These are phyloP conservation scores for Endocarpon pusillum DNA, from an alignment of 495 filamentous ascomycete species.

Conservation along the genomic window DNA sequence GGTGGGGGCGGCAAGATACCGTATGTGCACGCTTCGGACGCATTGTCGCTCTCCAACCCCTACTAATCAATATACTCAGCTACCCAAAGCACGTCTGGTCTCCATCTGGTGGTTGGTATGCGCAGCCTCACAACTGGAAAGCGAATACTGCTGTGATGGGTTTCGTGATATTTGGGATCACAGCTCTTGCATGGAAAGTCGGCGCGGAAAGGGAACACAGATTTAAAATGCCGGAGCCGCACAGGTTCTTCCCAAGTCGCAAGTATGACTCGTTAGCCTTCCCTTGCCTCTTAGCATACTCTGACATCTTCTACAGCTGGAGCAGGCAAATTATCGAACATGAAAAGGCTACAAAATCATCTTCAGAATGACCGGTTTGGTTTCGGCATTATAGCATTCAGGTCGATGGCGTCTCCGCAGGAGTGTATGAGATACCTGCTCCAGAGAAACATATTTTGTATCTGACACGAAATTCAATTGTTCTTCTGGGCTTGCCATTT, in stretches of 20 bases:
- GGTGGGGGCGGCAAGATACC: conserved; percentile 67
- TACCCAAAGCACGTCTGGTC: conserved; percentile 99
- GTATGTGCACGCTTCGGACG: conserved; percentile 35
- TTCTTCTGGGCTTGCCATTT: too few relatives aligned
- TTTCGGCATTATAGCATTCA: conserved; percentile 15
- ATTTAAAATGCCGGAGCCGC: conserved; percentile 69
- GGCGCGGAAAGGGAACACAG: conserved; percentile 73
- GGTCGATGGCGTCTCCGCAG: conserved; percentile 1
- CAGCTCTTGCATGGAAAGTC: conserved; percentile 54
- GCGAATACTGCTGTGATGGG: conserved; percentile 76
- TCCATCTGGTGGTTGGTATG: conserved; percentile 93
- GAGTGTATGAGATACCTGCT: not conserved
- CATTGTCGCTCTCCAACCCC: conserved; percentile 8
- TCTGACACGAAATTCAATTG: conserved; percentile 11
- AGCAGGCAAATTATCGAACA: conserved; percentile 81
- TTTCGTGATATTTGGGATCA: conserved; percentile 54
- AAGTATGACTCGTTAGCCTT: conserved; percentile 45
- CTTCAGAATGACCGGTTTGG: conserved; percentile 17
- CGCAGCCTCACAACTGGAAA: conserved; percentile 88
- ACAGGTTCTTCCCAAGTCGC: conserved; percentile 86
- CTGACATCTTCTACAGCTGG: conserved; percentile 44
- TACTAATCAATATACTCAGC: conserved; percentile 28
- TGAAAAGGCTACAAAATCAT: conserved; percentile 37
- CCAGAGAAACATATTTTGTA: conserved; percentile 1
- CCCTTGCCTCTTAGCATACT: conserved; percentile 3